Conservation (phyloP, 257 asterid genomes). For the Echites panduratus region DNA sequence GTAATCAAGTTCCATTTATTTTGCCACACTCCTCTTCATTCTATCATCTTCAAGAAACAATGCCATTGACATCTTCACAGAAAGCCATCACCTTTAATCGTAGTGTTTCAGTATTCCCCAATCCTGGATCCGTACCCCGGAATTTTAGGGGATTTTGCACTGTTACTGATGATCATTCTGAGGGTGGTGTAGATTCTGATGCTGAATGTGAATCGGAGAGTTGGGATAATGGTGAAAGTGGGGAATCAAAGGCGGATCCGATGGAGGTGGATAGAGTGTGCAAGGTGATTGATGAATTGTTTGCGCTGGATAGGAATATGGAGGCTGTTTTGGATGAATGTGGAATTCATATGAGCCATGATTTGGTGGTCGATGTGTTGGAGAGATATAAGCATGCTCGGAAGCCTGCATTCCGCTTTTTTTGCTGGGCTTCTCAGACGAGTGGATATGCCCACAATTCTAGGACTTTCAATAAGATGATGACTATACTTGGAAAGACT, state of each 20-base stretch:
- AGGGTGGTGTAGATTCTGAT: slow-evolving; percentile 22
- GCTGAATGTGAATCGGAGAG: slow-evolving; percentile 40
- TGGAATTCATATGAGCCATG: slow-evolving; percentile 51
- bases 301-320: slow-evolving; percentile 78
- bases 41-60: slow-evolving; percentile 50
- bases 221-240: slow-evolving; percentile 26
- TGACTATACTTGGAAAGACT: slow-evolving; percentile 69
- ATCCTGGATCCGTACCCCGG: not conserved
- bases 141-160: slow-evolving; percentile 37
- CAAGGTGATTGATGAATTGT: slow-evolving; percentile 67
- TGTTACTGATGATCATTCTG: slow-evolving; percentile 12
- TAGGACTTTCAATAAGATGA: slow-evolving; percentile 61
- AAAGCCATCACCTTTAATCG: not conserved
- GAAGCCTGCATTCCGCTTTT: slow-evolving; percentile 83
- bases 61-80: slow-evolving; percentile 32
- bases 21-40: slow-evolving; percentile 80
- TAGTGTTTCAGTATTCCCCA: slow-evolving; percentile 7
- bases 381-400: slow-evolving; percentile 75
- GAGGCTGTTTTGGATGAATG: slow-evolving; percentile 83
- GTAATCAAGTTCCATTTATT: slow-evolving; percentile 60
- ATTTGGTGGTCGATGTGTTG: slow-evolving; percentile 65
- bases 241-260: slow-evolving; percentile 35
- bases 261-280: slow-evolving; percentile 67
- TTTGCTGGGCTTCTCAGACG: slow-evolving; percentile 61
- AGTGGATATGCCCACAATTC: slow-evolving; percentile 59